phyloP scores from a whole-genome alignment of 1,284 basidiomycete genomes.

The Sporisorium sorghi region DNA sequence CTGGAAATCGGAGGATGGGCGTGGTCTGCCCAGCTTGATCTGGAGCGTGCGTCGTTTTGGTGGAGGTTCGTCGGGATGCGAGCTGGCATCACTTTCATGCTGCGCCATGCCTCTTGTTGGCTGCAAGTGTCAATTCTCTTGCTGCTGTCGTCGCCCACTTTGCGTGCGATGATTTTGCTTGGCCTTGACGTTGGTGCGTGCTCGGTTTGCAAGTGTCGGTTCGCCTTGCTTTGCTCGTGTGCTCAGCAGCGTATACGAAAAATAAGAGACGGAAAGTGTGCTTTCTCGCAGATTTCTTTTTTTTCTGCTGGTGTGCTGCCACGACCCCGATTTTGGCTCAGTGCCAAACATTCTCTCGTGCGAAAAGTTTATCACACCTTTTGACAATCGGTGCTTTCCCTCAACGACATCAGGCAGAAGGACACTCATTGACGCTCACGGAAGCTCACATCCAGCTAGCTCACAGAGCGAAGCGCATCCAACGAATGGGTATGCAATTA shows the following conservation, averaged over 20 bases:
- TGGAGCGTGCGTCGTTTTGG: slow-evolving; percentile 38
- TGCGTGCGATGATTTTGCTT: neutral
- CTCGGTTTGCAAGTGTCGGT: slow-evolving; percentile 15
- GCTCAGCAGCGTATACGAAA: slow-evolving; percentile 2
- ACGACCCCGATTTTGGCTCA: neutral
- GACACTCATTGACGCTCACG: too few relatives aligned
- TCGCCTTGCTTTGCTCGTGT: slow-evolving; percentile 10
- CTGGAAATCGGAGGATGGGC: slow-evolving; percentile 13
- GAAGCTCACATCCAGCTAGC: too few relatives aligned
- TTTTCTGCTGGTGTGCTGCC: neutral
- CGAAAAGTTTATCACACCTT: neutral
- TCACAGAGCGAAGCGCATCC: neutral
- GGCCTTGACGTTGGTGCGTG: neutral
- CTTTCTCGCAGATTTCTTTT: neutral
- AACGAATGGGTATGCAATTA: slow-evolving; percentile 4
- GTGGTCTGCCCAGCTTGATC: slow-evolving; percentile 47
- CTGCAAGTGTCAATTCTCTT: too few relatives aligned
- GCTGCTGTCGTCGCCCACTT: too few relatives aligned
- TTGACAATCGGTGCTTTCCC: neutral
- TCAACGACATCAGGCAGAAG: neutral
- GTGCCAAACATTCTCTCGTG: slow-evolving; percentile 5
- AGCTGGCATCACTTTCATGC: slow-evolving; percentile 28
- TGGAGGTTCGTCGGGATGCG: slow-evolving; percentile 42
- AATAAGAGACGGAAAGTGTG: neutral
- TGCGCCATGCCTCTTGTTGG: slow-evolving; percentile 40